These are phyloP conservation scores for Kalaharituber pfeilii DNA, from an alignment of 2,329 filamentous ascomycete genomes.

Conservation along the genomic window DNA sequence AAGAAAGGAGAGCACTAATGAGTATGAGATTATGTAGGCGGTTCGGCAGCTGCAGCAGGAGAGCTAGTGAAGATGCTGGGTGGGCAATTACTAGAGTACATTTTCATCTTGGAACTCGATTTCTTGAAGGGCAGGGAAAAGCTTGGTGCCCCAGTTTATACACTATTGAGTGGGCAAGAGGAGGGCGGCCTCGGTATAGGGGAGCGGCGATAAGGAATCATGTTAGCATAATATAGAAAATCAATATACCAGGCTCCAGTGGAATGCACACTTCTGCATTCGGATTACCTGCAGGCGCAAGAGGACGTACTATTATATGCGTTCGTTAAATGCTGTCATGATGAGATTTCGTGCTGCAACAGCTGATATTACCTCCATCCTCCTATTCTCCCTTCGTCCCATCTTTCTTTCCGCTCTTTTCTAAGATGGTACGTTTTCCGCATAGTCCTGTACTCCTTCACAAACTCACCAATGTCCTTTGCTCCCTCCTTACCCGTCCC, in stretches of 20 bases:
- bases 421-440: conserved; percentile 31
- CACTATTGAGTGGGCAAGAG: conserved; percentile 53
- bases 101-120: conserved; percentile 91
- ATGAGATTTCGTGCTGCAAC: neutral
- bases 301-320: too few species aligned
- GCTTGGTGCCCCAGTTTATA: conserved; percentile 67
- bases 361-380: neutral
- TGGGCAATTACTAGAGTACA: conserved; percentile 68
- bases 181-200: conserved; percentile 15
- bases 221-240: too few species aligned
- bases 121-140: conserved; percentile 84
- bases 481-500: conserved; percentile 23
- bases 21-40: conserved; percentile 41
- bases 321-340: too few species aligned
- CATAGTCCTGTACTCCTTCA: conserved; percentile 62
- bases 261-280: too few species aligned
- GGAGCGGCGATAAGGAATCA: conserved; percentile 8
- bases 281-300: too few species aligned
- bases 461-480: conserved; percentile 70
- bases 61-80: conserved; percentile 73
- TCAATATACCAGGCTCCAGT: too few species aligned
- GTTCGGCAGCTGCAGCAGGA: conserved; percentile 75
- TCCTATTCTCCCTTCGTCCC: conserved; percentile 1
- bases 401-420: conserved; percentile 1
- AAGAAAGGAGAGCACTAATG: conserved; percentile 2